These are phyloP conservation scores for Oryza longistaminata DNA, from an alignment of 176 grass and related monocot species.

Conservation along the genomic window DNA sequence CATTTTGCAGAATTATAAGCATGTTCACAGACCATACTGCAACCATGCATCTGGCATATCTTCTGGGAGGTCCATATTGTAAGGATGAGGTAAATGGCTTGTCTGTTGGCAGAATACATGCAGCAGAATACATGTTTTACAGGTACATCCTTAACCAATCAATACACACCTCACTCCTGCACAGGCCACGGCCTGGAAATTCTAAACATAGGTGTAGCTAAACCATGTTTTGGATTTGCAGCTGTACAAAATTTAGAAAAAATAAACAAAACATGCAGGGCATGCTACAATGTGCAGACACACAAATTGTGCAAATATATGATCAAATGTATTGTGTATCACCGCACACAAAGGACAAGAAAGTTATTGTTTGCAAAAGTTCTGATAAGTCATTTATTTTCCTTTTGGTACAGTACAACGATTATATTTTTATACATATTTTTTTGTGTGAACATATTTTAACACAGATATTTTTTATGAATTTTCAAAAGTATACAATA, in stretches of 20 bases:
- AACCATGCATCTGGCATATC: conserved; percentile 57
- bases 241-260: too few relatives aligned
- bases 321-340: not conserved
- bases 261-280: not conserved
- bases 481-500: not conserved
- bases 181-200: not conserved
- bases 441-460: not conserved
- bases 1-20: conserved; percentile 59
- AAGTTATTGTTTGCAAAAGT: not conserved
- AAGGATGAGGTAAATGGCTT: conserved; percentile 33
- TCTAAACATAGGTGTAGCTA: not conserved
- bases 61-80: conserved; percentile 45
- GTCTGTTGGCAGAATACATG: conserved; percentile 48
- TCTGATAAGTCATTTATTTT: not conserved
- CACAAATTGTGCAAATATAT: not conserved
- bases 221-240: not conserved
- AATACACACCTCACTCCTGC: not conserved
- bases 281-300: not conserved
- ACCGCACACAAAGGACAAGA: not conserved
- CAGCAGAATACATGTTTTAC: conserved; percentile 77
- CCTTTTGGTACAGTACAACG: not conserved
- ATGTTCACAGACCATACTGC: conserved; percentile 49
- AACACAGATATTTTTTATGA: not conserved
- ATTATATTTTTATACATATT: not conserved
- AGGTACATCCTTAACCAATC: conserved; percentile 49